Percentiles rank a stretch among this genome's conserved stretches.
These are phyloP conservation scores for Penicillium riverlandense DNA, from an alignment of 495 filamentous ascomycete genomes.

Conservation along the genomic window DNA sequence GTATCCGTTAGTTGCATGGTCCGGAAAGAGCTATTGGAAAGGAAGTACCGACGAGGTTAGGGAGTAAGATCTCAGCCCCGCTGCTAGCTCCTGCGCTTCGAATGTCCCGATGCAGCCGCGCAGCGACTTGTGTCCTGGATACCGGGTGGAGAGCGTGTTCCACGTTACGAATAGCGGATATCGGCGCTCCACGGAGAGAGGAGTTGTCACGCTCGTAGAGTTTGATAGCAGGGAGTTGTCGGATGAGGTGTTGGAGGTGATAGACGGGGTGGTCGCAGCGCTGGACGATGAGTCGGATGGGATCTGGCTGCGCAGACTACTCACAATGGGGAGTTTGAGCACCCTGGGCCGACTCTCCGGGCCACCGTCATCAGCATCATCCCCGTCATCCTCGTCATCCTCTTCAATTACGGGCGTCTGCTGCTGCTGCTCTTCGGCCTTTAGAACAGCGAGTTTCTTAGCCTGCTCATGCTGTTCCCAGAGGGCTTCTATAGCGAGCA, in stretches of 20 bases:
- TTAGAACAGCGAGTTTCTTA: slow-evolving; percentile 29
- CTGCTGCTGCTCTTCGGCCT: slow-evolving; percentile 17
- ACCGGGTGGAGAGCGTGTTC: slow-evolving; percentile 56
- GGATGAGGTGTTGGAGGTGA: slow-evolving; percentile 31
- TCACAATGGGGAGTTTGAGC: slow-evolving; percentile 26
- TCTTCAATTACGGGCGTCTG: slow-evolving; percentile 19
- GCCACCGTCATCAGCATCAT: too few relatives aligned
- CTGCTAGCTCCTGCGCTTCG: slow-evolving; percentile 63
- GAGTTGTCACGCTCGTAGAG: slow-evolving; percentile 41
- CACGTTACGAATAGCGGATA: slow-evolving; percentile 90
- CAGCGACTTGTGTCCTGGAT: slow-evolving; percentile 52
- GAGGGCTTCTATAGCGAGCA: slow-evolving; percentile 62
- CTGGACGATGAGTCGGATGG: slow-evolving; percentile 35
- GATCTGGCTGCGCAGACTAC: slow-evolving; percentile 24
- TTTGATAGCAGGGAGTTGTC: slow-evolving; percentile 30
- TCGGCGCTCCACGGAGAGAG: slow-evolving; percentile 17
- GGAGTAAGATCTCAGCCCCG: slow-evolving; percentile 73
- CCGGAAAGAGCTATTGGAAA: background rate
- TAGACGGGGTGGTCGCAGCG: slow-evolving; percentile 38
- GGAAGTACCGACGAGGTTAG: slow-evolving; percentile 61
- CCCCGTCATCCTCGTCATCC: slow-evolving; percentile 13
- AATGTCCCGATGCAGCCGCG: slow-evolving; percentile 98
- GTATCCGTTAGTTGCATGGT: slow-evolving; percentile 1
- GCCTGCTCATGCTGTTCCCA: slow-evolving; percentile 52
- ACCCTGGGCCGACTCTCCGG: slow-evolving; percentile 8